These are phyloP conservation scores for Dissophora ornata DNA, from an alignment of 192 early-diverging fungal species.

Conservation along the genomic window DNA sequence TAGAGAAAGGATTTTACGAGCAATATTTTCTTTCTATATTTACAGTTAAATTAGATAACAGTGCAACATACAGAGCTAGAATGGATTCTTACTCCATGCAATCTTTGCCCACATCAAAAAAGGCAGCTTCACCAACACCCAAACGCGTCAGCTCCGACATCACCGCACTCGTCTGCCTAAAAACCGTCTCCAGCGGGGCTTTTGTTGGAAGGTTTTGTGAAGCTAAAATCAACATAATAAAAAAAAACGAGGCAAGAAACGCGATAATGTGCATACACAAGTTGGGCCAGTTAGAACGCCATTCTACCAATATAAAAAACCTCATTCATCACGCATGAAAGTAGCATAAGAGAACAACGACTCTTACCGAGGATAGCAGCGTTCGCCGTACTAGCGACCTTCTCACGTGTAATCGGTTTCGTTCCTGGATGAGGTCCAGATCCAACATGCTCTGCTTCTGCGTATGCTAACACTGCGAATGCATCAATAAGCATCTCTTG, in stretches of 20 bases:
- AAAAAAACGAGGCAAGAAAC: no score
- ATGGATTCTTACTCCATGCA: slow-evolving; percentile 48
- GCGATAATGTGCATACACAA: no score
- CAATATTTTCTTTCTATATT: no score
- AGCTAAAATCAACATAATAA: no score
- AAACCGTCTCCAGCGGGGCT: slow-evolving; percentile 67
- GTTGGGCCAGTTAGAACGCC: no score
- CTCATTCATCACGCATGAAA: not conserved
- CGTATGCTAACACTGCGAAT: slow-evolving; percentile 80
- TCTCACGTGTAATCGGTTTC: slow-evolving; percentile 54
- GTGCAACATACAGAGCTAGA: no score
- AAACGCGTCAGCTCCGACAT: slow-evolving; percentile 49
- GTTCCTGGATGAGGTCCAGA: not conserved
- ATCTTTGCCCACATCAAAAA: slow-evolving; percentile 59
- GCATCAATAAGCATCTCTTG: slow-evolving; percentile 58
- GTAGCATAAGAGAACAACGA: no score
- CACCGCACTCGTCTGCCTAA: slow-evolving; percentile 48
- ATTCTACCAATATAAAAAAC: no score
- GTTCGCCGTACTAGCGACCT: slow-evolving; percentile 75
- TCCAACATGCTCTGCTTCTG: slow-evolving; percentile 60
- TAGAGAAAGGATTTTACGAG: no score
- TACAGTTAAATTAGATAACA: no score
- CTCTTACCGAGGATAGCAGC: slow-evolving; percentile 72
- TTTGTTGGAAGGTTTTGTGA: slow-evolving; percentile 66
- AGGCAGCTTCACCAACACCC: slow-evolving; percentile 52